phyloP scores from a whole-genome alignment of 768 basidiomycete species.

The Mycena capillaripes region DNA sequence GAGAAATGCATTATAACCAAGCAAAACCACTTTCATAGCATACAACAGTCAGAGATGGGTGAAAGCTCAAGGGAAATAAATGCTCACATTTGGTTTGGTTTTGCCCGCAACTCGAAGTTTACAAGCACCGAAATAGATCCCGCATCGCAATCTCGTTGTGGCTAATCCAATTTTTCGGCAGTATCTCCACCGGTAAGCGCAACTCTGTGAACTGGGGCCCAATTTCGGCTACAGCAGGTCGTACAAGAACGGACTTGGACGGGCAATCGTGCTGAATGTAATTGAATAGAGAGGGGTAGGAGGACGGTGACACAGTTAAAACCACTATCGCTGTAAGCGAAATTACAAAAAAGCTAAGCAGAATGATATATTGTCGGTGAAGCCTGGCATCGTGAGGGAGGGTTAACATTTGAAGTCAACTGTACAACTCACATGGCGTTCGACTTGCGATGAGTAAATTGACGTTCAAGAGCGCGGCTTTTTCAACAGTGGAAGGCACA shows the following conservation, averaged over 20 bases:
- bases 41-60: too few relatives aligned
- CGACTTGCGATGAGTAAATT: too few relatives aligned
- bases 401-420: too few relatives aligned
- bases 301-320: neutral
- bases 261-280: too few relatives aligned
- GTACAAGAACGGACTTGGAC: too few relatives aligned
- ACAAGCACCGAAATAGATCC: constrained; percentile 41
- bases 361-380: neutral
- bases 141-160: constrained; percentile 17
- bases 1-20: constrained; percentile 37
- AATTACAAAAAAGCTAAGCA: neutral
- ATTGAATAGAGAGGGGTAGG: neutral
- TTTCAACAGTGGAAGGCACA: too few relatives aligned
- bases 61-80: too few relatives aligned
- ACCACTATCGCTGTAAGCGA: neutral
- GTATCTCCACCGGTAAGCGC: neutral
- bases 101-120: constrained; percentile 42
- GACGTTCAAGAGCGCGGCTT: too few relatives aligned
- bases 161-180: constrained; percentile 15
- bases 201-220: neutral
- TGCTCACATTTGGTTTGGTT: constrained; percentile 47
- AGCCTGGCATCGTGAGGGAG: neutral
- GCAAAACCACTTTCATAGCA: constrained; percentile 13
- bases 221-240: neutral
- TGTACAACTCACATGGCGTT: too few relatives aligned